phyloP scores from a whole-genome alignment of 2,329 filamentous ascomycete species.

The Xylariomycetidae sp. region DNA sequence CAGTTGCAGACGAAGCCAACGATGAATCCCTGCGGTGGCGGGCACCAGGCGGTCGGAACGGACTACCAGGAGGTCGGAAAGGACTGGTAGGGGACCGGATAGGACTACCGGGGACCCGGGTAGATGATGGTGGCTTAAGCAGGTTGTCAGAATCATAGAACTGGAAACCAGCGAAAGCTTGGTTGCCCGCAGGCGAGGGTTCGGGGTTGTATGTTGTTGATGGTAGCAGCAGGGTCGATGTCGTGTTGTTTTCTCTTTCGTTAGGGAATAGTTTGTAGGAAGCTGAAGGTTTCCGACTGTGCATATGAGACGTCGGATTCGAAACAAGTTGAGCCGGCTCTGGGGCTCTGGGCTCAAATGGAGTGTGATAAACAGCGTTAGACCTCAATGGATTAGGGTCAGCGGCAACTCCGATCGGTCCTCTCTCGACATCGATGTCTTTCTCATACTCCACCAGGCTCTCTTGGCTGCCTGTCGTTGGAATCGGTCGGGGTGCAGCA shows the following conservation, averaged over 20 bases:
- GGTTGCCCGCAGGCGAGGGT: no score
- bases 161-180: slow-evolving; percentile 6
- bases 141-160: slow-evolving; percentile 18
- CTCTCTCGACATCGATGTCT: slow-evolving; percentile 25
- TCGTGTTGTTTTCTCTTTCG: slow-evolving; percentile 22
- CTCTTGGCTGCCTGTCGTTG: slow-evolving; percentile 29
- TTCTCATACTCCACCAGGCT: slow-evolving; percentile 28
- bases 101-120: no score
- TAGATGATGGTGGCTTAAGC: slow-evolving; percentile 39
- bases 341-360: slow-evolving; percentile 20
- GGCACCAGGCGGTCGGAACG: slow-evolving; percentile 31
- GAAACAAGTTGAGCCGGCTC: slow-evolving; percentile 26
- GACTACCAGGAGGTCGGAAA: no score
- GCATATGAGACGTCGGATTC: slow-evolving; percentile 16
- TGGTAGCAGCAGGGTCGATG: slow-evolving; percentile 36
- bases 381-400: slow-evolving; percentile 29
- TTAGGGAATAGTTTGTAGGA: slow-evolving; percentile 35
- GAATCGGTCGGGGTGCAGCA: slow-evolving; percentile 21
- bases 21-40: slow-evolving; percentile 56
- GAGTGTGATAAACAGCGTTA: slow-evolving; percentile 24
- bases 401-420: slow-evolving; percentile 15
- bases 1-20: slow-evolving; percentile 58
- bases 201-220: slow-evolving; percentile 46
- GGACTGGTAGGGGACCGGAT: no score
- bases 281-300: slow-evolving; percentile 29